Evolutionary conservation across 495 filamentous ascomycete species (phyloP).

Genomic region (Aspergillus affinis): DNA sequence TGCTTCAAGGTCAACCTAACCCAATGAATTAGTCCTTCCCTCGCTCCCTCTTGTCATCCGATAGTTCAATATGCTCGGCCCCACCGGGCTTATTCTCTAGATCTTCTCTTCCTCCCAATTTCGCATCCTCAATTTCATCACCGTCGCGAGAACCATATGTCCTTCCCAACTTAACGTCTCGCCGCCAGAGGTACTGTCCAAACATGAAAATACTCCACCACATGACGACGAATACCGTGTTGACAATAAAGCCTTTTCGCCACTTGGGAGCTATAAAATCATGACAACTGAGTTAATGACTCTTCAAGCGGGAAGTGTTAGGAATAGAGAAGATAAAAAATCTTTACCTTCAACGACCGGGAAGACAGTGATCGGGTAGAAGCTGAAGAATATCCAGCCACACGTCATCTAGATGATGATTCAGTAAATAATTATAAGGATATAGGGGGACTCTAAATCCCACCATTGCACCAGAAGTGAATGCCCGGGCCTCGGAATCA

Average conservation of each 20-base stretch:
- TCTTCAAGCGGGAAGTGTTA: too few species aligned
- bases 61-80: slow-evolving; percentile 10
- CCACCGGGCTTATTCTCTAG: slow-evolving; percentile 1
- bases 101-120: slow-evolving; percentile 4
- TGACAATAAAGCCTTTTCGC: slow-evolving; percentile 20
- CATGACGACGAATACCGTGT: slow-evolving; percentile 16
- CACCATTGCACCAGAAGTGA: slow-evolving; percentile 23
- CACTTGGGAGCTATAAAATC: slow-evolving; percentile 15
- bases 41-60: not conserved
- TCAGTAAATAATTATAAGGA: not conserved
- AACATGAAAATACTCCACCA: slow-evolving; percentile 19
- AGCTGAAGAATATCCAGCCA: slow-evolving; percentile 22
- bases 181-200: slow-evolving; percentile 20
- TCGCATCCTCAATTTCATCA: not conserved
- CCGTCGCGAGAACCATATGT: not conserved
- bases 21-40: not conserved
- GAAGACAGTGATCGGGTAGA: slow-evolving; percentile 21
- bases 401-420: slow-evolving; percentile 21
- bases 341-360: slow-evolving; percentile 15
- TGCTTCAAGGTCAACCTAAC: too few species aligned
- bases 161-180: slow-evolving; percentile 13
- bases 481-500: slow-evolving; percentile 19
- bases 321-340: not conserved
- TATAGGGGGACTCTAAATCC: not conserved
- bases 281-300: not conserved